Base-by-base conservation (phyloP, 208 protist genomes). In the Leishmania braziliensis region DNA sequence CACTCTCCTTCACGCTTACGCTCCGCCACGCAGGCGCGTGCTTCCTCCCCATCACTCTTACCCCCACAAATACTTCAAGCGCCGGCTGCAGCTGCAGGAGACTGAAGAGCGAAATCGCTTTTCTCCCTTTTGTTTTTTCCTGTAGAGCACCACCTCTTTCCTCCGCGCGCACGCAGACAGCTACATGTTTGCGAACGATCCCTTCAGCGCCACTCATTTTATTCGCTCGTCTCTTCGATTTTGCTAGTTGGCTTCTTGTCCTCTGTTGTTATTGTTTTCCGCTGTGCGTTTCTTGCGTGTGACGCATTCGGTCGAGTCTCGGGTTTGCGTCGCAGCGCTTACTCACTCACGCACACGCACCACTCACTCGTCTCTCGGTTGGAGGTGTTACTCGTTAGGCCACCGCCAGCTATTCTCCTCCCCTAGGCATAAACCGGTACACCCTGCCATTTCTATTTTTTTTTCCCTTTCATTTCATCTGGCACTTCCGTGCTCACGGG, bases 321-420 rank as follows among this genome's bases (percentile, higher is more conserved):
- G 6, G 23, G 68, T 36, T 12, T 9, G n/a, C 29, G 14, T 39
- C 14, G 14, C 23, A 39, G 20, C 51, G 46, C 50, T 26, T n/a
- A 74, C 69, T 54, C 29, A 66, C 72, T 62, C 72, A 76, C 72
- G 29, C 14, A 65, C 56, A 66, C 53, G 23, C 73, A 60, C 14
- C 10, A 3, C 43, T 26, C 3, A 48, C 46, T 43, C 50, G 16
- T 26, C 51, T 77, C 23, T 77, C 33, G 36, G 50, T 77, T 14
- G 16, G 23, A 2, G 20, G 39, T 58, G 29, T 23, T 20, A 10
- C 46, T n/a, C 33, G 20, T 51, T 26, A 6, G 43, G 43, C 46
- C 39, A 53, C 60, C 60, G 3, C 6, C 63, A 36, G 6, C 76
- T 54, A 43, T 43, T 26, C 60, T 50, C 43, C 23, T 26, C 3